A percentile compares a stretch with the other conserved stretches of the same genome.
Evolutionary conservation across 805 yeast species (phyloP).

Genomic region (Monosporozyma servazzii): DNA sequence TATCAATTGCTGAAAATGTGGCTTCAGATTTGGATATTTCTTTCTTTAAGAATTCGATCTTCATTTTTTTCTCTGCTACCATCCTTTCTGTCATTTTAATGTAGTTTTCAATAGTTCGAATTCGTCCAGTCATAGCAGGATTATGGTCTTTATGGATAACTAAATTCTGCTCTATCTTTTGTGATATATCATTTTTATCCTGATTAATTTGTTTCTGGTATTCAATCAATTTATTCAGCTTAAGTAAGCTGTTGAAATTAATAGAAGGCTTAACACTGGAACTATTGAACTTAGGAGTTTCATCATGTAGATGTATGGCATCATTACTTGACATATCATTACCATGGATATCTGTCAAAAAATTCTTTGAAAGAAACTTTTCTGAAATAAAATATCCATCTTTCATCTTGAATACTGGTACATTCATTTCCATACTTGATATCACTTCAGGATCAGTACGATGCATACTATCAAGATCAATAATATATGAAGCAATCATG

Average conservation of each 20-base stretch:
- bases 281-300: background rate
- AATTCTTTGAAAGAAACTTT: background rate
- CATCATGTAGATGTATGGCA: background rate
- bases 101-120: background rate
- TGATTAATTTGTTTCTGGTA: slow-evolving; percentile 16
- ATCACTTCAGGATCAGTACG: slow-evolving; percentile 7
- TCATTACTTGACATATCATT: background rate
- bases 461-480: slow-evolving; percentile 16
- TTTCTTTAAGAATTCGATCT: background rate
- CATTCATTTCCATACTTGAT: slow-evolving; percentile 8
- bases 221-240: slow-evolving; percentile 23
- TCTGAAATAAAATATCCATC: slow-evolving; percentile 18
- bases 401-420: slow-evolving; percentile 18
- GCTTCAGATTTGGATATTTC: background rate
- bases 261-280: slow-evolving; percentile 13
- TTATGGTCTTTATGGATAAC: slow-evolving; percentile 1
- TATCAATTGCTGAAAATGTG: background rate
- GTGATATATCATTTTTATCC: slow-evolving; percentile 14
- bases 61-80: slow-evolving; percentile 1
- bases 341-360: background rate
- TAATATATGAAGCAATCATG: slow-evolving; percentile 4
- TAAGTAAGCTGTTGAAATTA: slow-evolving; percentile 20
- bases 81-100: background rate
- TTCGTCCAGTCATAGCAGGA: background rate
- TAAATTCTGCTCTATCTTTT: slow-evolving; percentile 8